phyloP scores from a whole-genome alignment of 441 rosid species.

The Gossypium aridum region DNA sequence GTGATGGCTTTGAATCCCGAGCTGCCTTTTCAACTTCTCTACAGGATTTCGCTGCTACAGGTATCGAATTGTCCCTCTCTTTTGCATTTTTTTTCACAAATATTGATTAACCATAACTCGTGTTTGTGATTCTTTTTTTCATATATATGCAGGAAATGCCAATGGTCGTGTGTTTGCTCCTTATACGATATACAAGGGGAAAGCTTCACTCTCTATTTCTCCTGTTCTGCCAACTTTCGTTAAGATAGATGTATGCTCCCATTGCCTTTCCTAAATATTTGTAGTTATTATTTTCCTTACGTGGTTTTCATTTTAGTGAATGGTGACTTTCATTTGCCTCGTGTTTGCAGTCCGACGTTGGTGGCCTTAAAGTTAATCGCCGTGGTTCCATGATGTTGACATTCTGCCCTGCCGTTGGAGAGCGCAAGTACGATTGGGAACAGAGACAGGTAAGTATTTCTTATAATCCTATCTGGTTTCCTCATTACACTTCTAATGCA shows the following conservation, averaged over 20 bases:
- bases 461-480: neutral
- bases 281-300: neutral
- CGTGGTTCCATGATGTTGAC: constrained; percentile 67
- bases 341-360: constrained; percentile 60
- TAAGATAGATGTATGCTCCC: constrained; percentile 37
- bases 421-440: constrained; percentile 82
- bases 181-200: constrained; percentile 79
- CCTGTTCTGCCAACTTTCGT: constrained; percentile 72
- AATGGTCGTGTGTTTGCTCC: constrained; percentile 60
- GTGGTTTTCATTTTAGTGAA: neutral
- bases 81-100: neutral
- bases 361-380: constrained; percentile 49
- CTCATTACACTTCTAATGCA: neutral
- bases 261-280: neutral
- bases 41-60: constrained; percentile 31
- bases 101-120: no score
- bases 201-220: constrained; percentile 69
- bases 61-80: constrained; percentile 15
- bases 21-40: constrained; percentile 36
- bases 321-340: constrained; percentile 7
- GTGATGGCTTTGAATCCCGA: constrained; percentile 23
- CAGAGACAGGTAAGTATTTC: constrained; percentile 55
- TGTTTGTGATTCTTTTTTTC: neutral
- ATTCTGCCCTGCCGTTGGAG: constrained; percentile 77
- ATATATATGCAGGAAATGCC: constrained; percentile 16